Evolutionary conservation across 805 yeast genomes (phyloP), one percentile per base, ranked within the genome.

Genomic region (Debaryomyces prosopidis): DNA sequence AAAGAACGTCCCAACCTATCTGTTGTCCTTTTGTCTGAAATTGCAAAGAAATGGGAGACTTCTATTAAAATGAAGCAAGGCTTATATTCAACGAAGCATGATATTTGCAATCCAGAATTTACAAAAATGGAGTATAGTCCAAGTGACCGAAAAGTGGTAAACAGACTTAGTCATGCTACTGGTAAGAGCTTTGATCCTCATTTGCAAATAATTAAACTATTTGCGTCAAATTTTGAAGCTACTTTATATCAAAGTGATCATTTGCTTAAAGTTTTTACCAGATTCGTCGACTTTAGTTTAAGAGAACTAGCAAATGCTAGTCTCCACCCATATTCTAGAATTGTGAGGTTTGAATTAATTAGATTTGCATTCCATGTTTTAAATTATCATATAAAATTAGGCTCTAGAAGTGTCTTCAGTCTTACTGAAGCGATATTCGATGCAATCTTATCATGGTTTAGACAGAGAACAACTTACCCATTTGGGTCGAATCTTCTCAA

Each of bases 101-200:
- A 90, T 60, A 60, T 80, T 5, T 57, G 55, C 0, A 69, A 75
- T 44, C 84, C 92, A 18, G 87, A 84, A 44, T 84, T 73, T 62
- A 68, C 79, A 51, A 76, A 73, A 42, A 94, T 94, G 99, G 94
- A 88, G 51, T 94, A 94, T 56, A 69, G 90, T 1, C 97, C 99
- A 9, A 83, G 95, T 38, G 84, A 86, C 65, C 84, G 81, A 52
- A 71, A 72, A 37, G 74, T 71, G 5, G 75, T 84, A 6, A 78
- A 79, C 43, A 80, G 77, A 48, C 66, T 70, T 28, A 82, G 89
- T 0, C 62, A 66, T 1, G 51, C 61, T 2, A 81, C 84, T 1
- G 72, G 77, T 4, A 68, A 73, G 42, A 62, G 73, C 4, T 68
- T 80, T 48, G 81, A 82, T 43, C 87, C 95, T 0, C 97, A 94